Percentiles rank a stretch among this genome's conserved stretches.
Evolutionary conservation across 768 basidiomycete species (phyloP).

Genomic region (Hemileccinum impolitum): DNA sequence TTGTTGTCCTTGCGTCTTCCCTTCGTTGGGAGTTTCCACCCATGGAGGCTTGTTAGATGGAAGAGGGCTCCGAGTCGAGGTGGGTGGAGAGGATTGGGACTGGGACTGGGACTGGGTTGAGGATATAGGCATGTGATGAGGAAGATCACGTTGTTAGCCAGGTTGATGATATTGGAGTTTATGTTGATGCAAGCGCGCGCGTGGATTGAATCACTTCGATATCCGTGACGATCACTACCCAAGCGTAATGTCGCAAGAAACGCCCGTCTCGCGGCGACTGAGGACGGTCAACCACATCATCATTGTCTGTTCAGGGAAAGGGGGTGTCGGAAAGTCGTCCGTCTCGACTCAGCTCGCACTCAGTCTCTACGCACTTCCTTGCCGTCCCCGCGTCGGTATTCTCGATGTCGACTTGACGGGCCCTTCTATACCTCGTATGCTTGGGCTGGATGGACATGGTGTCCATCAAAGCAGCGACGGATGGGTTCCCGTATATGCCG

Average conservation of each 20-base stretch:
- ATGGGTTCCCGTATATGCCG: constrained; percentile 98
- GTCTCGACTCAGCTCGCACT: constrained; percentile 90
- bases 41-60: constrained; percentile 56
- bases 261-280: constrained; percentile 70
- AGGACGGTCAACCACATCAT: constrained; percentile 78
- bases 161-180: constrained; percentile 8
- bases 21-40: constrained; percentile 39
- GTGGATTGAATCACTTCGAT: background rate
- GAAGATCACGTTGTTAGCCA: background rate
- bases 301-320: constrained; percentile 94
- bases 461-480: constrained; percentile 94
- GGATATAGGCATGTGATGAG: constrained; percentile 1
- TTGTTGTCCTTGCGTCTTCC: constrained; percentile 70
- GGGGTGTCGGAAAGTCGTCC: constrained; percentile 98
- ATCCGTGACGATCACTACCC: too few species aligned
- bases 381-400: constrained; percentile 74
- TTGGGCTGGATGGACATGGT: constrained; percentile 80
- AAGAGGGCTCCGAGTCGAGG: constrained; percentile 62
- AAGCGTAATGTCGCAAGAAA: constrained; percentile 34
- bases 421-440: constrained; percentile 93
- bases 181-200: background rate
- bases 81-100: constrained; percentile 11
- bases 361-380: constrained; percentile 69
- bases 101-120: background rate
- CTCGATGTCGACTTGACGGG: constrained; percentile 94